Evolutionary conservation across 2,329 filamentous ascomycete species (phyloP), one percentile per base, ranked within the genome.

Genomic region (Graphilbum ipis-grandicollis): DNA sequence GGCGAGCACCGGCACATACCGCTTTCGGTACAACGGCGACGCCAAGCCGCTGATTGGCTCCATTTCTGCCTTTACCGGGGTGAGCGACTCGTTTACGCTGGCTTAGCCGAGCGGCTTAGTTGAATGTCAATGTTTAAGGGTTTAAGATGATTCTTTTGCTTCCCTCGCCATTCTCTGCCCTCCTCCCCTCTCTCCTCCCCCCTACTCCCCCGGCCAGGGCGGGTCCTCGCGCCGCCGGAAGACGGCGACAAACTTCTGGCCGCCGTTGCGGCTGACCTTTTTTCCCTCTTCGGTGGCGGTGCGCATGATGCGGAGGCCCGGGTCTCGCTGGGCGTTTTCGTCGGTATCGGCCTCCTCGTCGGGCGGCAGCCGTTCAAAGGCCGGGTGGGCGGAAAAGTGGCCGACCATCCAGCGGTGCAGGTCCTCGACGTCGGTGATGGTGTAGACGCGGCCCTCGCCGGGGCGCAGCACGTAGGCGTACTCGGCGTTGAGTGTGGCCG

Each of bases 401-500:
- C 71, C 68, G 37, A 88, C 77, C 77, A 96, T 93, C 88, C 88
- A 96, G 47, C 75, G 59, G 55, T 94, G 84, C 54, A 98, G 62
- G 51, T 93, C 85, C 58, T 93, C 79, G 31, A 98, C 90, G 58
- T 98, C 90, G 2, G 90, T 98, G 49, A 98, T 96, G 1, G 88
- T 96, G 54, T 96, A 98, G 31, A 93, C 66, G 34, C 88, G 70
- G 2, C 90, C 92, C 19, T 19, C 29, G 0, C 85, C 85, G 0
- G 86, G 85, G 30, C 68, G 66, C 43, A 96, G 52, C 9, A 80
- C 82, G 53, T 80, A 96, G 0, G 90, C 90, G 52, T 98, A 98
- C 57, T 98, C 90, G 0, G 85, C 82, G 50, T 83, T 86, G 37
- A 98, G 63, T 13, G 84, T 85, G 31, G 79, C 70, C 18, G 82